Evolutionary conservation across 2,329 filamentous ascomycete genomes (phyloP).

Genomic region (Endocalyx cinctus): DNA sequence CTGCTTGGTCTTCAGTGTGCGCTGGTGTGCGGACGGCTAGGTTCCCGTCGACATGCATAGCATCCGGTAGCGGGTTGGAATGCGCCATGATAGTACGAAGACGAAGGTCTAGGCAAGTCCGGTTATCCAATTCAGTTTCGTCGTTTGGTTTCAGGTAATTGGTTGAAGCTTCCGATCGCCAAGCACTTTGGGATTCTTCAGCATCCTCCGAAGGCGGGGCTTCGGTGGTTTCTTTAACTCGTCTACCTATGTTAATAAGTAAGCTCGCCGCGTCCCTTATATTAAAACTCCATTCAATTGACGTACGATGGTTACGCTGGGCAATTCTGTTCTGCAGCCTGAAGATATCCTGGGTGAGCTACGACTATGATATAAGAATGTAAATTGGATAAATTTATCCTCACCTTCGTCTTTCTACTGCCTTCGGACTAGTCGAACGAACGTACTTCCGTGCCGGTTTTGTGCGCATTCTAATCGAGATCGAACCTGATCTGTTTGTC

Average conservation of each 20-base stretch:
- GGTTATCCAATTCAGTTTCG: too few species aligned
- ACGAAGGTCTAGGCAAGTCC: too few species aligned
- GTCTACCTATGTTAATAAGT: neutral
- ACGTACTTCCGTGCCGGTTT: slow-evolving; percentile 1
- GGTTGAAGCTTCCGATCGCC: neutral
- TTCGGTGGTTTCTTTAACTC: slow-evolving; percentile 1
- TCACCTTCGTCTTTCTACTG: slow-evolving; percentile 1
- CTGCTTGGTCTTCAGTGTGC: neutral
- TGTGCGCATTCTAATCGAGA: neutral
- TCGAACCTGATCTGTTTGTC: too few species aligned
- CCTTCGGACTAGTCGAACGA: neutral
- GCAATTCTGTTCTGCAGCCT: slow-evolving; percentile 1
- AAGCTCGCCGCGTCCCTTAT: neutral
- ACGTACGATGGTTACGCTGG: slow-evolving; percentile 1
- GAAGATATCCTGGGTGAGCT: neutral
- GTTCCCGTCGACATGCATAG: too few species aligned
- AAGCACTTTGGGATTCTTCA: neutral
- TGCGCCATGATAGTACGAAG: too few species aligned
- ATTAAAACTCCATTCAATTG: neutral
- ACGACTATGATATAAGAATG: neutral
- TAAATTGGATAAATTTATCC: neutral
- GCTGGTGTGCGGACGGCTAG: too few species aligned
- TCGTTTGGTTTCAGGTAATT: neutral
- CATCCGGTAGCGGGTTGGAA: too few species aligned
- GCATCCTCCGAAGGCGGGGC: neutral